Evolutionary conservation across 345 rosid species (phyloP), one percentile per base, ranked within the genome.

Genomic region (Citrus unshiu): DNA sequence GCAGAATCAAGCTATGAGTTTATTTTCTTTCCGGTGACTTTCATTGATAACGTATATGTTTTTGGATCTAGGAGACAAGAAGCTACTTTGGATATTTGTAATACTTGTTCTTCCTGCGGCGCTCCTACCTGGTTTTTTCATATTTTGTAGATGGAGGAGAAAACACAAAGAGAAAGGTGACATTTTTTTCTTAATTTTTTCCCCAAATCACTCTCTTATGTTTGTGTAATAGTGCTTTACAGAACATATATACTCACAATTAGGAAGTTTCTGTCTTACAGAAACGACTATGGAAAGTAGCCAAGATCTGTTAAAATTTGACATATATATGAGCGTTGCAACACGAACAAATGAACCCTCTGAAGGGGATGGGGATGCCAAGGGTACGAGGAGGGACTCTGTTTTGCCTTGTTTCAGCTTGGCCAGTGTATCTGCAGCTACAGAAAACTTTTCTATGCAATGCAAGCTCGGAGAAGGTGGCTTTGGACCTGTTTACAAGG

Each of bases 401-500:
- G 27, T 7, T 51, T 70, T 78, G 70, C 85, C 78, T 22, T 39
- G 75, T 35, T 82, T 85, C 71, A 78, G 81, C 76, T 80, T 83
- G 40, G 51, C 69, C 30, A 83, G 82, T 16, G 43, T 85, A 67
- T 67, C 60, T 54, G 46, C 51, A 0, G 83, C 88, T 39, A 83
- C 88, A 0, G 7, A 83, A 3, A 68, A 75, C 14, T 87, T 85
- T 57, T 81, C 84, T 1, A 62, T 9, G 6, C 16, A 34, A 5
- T 85, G 81, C 30, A 79, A 81, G 77, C 81, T 85, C 24, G 89
- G 87, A 56, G 80, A 85, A 60, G 85, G 89, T 68, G 86, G 89
- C 27, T 87, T 87, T 58, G 87, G 90, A 68, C 79, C 79, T 21
- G 86, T 82, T 27, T 75, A 75, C 18, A 75, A 63, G 70, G 70